phyloP scores from a whole-genome alignment of 352 stramenopile species.

The Aphanomyces cochlioides region DNA sequence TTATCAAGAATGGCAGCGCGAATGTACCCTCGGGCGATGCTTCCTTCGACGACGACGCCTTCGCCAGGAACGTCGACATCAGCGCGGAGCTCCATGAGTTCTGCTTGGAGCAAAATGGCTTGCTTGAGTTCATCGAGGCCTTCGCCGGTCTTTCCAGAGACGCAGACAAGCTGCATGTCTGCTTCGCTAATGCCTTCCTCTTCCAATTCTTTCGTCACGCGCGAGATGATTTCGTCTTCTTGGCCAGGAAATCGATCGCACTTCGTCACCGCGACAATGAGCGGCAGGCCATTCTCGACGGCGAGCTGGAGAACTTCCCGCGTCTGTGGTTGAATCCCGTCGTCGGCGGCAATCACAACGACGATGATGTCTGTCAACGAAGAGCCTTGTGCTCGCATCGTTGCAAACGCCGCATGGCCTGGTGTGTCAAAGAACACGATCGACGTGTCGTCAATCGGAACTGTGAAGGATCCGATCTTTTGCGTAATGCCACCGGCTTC shows the following conservation, averaged over 20 bases:
- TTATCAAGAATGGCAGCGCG: not conserved
- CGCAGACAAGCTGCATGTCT: slow-evolving; percentile 89
- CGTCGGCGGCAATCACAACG: slow-evolving; percentile 97
- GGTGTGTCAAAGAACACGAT: slow-evolving; percentile 99
- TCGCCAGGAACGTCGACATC: slow-evolving; percentile 87
- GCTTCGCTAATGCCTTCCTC: slow-evolving; percentile 94
- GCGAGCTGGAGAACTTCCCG: slow-evolving; percentile 93
- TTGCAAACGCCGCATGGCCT: slow-evolving; percentile 95
- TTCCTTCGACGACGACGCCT: slow-evolving; percentile 95
- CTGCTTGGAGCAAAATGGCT: slow-evolving; percentile 94
- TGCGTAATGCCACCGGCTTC: slow-evolving; percentile 99
- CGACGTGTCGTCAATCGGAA: slow-evolving; percentile 87
- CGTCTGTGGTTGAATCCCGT: slow-evolving; percentile 98
- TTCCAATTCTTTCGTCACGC: slow-evolving; percentile 86
- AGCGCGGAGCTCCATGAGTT: slow-evolving; percentile 95
- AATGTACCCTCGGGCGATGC: slow-evolving; percentile 79
- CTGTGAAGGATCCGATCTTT: slow-evolving; percentile 95
- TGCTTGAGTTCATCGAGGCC: slow-evolving; percentile 95
- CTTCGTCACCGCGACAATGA: slow-evolving; percentile 98
- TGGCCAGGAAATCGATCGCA: slow-evolving; percentile 86
- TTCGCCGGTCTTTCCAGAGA: slow-evolving; percentile 94
- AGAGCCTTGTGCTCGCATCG: slow-evolving; percentile 95
- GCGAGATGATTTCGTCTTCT: slow-evolving; percentile 50
- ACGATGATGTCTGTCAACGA: slow-evolving; percentile 98
- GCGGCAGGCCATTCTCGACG: slow-evolving; percentile 91